A percentile compares a stretch with the other conserved stretches of the same genome.
These are phyloP conservation scores for Cutaneotrichosporon arboriforme DNA, from an alignment of 1,284 basidiomycete genomes.

Conservation along the genomic window DNA sequence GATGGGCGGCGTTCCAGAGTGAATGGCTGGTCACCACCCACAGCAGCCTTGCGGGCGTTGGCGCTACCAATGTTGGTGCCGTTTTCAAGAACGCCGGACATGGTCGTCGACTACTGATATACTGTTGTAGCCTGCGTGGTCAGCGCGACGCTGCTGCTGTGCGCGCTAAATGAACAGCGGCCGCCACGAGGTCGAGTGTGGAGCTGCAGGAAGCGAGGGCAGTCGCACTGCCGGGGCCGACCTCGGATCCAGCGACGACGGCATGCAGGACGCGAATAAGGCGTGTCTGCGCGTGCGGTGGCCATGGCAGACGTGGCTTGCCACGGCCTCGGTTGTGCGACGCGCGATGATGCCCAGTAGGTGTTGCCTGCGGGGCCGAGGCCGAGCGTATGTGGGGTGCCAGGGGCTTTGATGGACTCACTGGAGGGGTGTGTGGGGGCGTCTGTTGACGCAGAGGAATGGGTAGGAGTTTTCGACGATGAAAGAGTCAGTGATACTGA, in stretches of 20 bases:
- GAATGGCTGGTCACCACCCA: constrained; percentile 10
- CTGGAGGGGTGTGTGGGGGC: background rate
- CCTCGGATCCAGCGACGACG: background rate
- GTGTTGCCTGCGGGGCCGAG: too few relatives aligned
- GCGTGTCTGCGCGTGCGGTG: background rate
- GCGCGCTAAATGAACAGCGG: too few relatives aligned
- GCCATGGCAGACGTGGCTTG: too few relatives aligned
- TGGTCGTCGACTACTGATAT: constrained; percentile 13
- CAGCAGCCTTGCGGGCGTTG: constrained; percentile 30
- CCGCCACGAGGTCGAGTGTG: background rate
- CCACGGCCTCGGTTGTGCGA: too few relatives aligned
- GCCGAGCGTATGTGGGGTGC: too few relatives aligned
- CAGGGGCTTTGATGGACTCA: too few relatives aligned
- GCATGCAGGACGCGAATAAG: too few relatives aligned
- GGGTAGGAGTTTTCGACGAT: background rate
- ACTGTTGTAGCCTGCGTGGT: background rate
- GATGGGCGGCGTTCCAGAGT: constrained; percentile 9
- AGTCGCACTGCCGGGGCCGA: background rate
- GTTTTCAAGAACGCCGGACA: constrained; percentile 32
- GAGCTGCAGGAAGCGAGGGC: background rate
- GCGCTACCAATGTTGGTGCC: constrained; percentile 42
- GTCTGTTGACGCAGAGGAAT: background rate
- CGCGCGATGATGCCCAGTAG: too few relatives aligned
- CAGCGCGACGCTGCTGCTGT: too few relatives aligned
- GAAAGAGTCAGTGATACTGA: background rate